Conservation (phyloP, 495 filamentous ascomycete species). For the Neurospora sp. region DNA sequence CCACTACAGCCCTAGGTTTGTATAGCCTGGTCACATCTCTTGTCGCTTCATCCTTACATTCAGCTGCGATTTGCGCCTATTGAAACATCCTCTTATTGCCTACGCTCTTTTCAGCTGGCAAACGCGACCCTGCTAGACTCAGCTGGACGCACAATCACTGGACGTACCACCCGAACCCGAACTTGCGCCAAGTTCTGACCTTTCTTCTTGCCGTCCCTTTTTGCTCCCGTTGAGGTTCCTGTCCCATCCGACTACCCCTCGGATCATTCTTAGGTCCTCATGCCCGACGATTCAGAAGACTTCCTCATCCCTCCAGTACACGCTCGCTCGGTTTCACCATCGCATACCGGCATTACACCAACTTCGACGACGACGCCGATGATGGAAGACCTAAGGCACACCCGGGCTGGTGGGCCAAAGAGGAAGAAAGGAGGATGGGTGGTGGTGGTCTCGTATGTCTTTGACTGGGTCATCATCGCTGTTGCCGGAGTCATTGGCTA, state of each 20-base stretch:
- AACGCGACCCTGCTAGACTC: background rate
- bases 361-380: slow-evolving; percentile 1
- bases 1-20: background rate
- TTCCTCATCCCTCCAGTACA: slow-evolving; percentile 15
- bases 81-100: background rate
- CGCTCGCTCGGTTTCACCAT: slow-evolving; percentile 12
- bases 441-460: slow-evolving; percentile 32
- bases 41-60: background rate
- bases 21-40: background rate
- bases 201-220: background rate
- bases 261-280: slow-evolving; percentile 7
- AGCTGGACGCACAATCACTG: background rate
- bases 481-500: slow-evolving; percentile 29
- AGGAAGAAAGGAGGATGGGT: slow-evolving; percentile 18
- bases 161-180: background rate
- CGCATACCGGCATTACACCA: slow-evolving; percentile 3
- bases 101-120: background rate
- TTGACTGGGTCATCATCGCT: slow-evolving; percentile 38
- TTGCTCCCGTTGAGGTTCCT: background rate
- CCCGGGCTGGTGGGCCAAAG: slow-evolving; percentile 5
- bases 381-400: slow-evolving; percentile 15
- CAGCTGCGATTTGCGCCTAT: background rate
- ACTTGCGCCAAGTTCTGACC: background rate
- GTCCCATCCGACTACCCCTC: background rate
- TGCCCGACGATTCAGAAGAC: slow-evolving; percentile 23